These are phyloP conservation scores for Ustilago xerochloae DNA, from an alignment of 1,284 basidiomycete genomes.

Conservation along the genomic window DNA sequence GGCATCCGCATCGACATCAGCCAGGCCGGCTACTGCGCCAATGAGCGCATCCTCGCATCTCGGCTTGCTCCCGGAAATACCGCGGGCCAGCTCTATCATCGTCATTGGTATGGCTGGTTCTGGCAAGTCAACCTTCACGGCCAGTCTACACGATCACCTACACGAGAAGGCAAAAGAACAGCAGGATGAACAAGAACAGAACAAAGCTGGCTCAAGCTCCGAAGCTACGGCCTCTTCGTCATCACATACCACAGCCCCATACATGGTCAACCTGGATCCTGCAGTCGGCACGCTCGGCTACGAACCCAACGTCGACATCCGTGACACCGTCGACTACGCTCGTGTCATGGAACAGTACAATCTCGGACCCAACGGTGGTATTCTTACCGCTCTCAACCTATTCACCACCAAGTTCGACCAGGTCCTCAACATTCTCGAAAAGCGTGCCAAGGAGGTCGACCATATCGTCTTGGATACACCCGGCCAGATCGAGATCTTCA, in stretches of 20 bases:
- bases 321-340: conserved; percentile 96
- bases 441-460: conserved; percentile 84
- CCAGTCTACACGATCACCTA: conserved; percentile 51
- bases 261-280: conserved; percentile 97
- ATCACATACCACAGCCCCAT: conserved; percentile 75
- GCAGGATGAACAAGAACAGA: conserved; percentile 21
- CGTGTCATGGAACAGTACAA: conserved; percentile 99
- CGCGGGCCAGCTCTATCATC: conserved; percentile 65
- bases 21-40: conserved; percentile 2
- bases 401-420: conserved; percentile 99
- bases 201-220: neutral
- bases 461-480: conserved; percentile 95
- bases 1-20: conserved; percentile 16
- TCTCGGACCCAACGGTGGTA: conserved; percentile 96
- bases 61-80: conserved; percentile 51
- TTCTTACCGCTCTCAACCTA: conserved; percentile 93
- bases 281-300: conserved; percentile 91
- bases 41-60: conserved; percentile 27
- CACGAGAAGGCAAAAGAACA: conserved; percentile 36
- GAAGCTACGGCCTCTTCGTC: neutral
- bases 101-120: conserved; percentile 86
- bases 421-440: conserved; percentile 90
- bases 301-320: conserved; percentile 95
- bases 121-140: conserved; percentile 96
- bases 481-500: conserved; percentile 99